Percentiles rank a stretch among this genome's conserved stretches.
Conservation (phyloP, 352 stramenopile genomes). For the Phytophthora melonis region DNA sequence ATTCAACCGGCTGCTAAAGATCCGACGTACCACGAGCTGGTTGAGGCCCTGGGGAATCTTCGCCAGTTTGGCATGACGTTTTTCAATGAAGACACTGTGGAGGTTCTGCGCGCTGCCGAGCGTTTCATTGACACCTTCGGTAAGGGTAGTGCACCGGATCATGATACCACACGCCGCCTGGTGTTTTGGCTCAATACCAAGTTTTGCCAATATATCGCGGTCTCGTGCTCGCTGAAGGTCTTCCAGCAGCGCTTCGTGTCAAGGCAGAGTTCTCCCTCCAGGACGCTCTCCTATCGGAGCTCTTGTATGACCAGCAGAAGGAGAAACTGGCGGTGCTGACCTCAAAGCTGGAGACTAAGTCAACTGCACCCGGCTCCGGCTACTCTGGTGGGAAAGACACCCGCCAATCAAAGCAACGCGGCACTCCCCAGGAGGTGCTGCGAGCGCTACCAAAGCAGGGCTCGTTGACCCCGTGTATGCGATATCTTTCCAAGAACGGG, state of each 20-base stretch:
- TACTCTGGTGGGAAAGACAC: not conserved
- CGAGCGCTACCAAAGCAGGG: slow-evolving; percentile 10
- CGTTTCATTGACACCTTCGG: slow-evolving; percentile 3
- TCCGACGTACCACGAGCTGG: not conserved
- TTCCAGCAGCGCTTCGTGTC: not conserved
- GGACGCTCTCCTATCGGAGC: slow-evolving; percentile 1
- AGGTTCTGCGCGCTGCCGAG: not conserved
- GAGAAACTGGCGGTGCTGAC: not conserved
- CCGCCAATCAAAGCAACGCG: not conserved
- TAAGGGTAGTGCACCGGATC: not conserved
- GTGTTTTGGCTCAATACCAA: slow-evolving; percentile 24
- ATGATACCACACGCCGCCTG: not conserved
- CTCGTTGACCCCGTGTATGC: slow-evolving; percentile 1
- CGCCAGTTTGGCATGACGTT: slow-evolving; percentile 15
- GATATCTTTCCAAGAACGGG: slow-evolving; percentile 15
- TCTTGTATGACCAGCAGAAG: slow-evolving; percentile 13
- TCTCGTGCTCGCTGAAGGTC: not conserved
- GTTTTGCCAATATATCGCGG: slow-evolving; percentile 19
- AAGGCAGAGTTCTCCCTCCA: slow-evolving; percentile 16
- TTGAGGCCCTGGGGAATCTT: not conserved
- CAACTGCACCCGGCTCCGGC: too few relatives aligned
- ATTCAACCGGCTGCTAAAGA: not conserved
- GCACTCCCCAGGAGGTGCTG: not conserved
- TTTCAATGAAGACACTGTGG: slow-evolving; percentile 3
- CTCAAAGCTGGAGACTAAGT: not conserved